Evolutionary conservation across 148 eudicot genomes (phyloP).

Genomic region (Heliosperma pusillum): DNA sequence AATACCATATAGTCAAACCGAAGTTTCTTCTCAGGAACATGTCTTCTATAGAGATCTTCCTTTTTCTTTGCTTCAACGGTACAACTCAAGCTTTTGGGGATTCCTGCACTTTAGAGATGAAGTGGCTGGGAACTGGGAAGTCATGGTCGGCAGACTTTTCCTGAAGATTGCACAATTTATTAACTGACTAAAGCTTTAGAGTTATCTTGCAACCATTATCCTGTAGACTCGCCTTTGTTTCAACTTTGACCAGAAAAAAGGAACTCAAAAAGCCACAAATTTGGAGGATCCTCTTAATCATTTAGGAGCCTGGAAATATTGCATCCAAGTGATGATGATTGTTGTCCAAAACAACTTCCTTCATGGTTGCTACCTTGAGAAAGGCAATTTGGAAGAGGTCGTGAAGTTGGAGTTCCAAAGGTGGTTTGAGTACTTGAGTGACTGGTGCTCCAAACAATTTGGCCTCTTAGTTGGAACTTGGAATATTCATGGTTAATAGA

Average conservation of each 20-base stretch:
- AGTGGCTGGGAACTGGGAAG: too few relatives aligned
- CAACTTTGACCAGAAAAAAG: neutral
- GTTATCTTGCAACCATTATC: neutral
- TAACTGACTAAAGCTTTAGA: neutral
- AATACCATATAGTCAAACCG: neutral
- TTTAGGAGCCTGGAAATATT: neutral
- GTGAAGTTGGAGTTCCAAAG: neutral
- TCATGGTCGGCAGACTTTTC: neutral
- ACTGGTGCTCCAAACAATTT: slow-evolving; percentile 1
- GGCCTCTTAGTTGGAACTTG: neutral
- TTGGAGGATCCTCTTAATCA: neutral
- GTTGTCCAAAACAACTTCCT: neutral
- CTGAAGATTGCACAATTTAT: neutral
- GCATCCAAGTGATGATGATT: neutral
- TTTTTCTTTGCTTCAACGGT: too few relatives aligned
- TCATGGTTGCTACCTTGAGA: neutral
- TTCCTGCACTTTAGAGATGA: too few relatives aligned
- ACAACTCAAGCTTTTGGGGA: too few relatives aligned
- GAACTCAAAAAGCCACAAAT: neutral
- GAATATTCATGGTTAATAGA: neutral
- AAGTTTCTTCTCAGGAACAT: neutral
- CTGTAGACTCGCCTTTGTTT: neutral
- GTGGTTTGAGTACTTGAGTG: neutral
- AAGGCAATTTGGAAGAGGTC: neutral
- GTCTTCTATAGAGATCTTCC: neutral